Evolutionary conservation across 805 yeast genomes (phyloP), one percentile per base, ranked within the genome.

Genomic region (Candida saitoana): DNA sequence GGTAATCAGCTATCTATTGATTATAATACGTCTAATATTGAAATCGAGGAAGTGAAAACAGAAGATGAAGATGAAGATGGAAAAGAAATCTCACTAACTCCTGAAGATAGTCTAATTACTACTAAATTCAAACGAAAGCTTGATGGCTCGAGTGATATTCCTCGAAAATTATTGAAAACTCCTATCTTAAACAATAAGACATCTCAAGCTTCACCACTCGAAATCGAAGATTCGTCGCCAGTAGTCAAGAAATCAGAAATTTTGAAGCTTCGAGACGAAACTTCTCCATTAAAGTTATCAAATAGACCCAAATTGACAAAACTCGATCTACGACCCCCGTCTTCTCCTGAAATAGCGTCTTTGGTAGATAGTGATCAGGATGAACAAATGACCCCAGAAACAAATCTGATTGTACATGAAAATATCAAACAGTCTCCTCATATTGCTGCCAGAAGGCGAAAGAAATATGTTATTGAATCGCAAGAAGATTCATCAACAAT

Each of bases 191-290:
- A 36, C 19, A 36, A 24, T 36, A 18, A 14, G 9, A 14, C 31
- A 20, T 5, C 3, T 5, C 14, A 44, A 25, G 47, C 47, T 7
- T 51, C 54, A 1, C 45, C 52, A 2, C 39, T 43, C 37, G 60
- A 47, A 22, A 42, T 51, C 17, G 56, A 51, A 17, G 60, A 56
- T 20, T 50, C 59, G 2, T 57, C 62, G 12, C 62, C 61, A 1
- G 44, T 49, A 4, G 42, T 51, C n/a, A 45, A 52, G 20, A 38
- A 40, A 11, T 15, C 42, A 9, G 54, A 51, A 39, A 25, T 53
- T 5, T 20, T 44, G n/a, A 38, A 41, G 11, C 15, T 35, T 12
- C 41, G 27, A 1, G 18, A 42, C 11, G 39, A 35, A 9, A 39
- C 43, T 5, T 24, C 38, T 12, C 31, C 38, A 22, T 20, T 14